These are phyloP conservation scores for Metarhizium anisopliae DNA, from an alignment of 2,329 filamentous ascomycete species.

Conservation along the genomic window DNA sequence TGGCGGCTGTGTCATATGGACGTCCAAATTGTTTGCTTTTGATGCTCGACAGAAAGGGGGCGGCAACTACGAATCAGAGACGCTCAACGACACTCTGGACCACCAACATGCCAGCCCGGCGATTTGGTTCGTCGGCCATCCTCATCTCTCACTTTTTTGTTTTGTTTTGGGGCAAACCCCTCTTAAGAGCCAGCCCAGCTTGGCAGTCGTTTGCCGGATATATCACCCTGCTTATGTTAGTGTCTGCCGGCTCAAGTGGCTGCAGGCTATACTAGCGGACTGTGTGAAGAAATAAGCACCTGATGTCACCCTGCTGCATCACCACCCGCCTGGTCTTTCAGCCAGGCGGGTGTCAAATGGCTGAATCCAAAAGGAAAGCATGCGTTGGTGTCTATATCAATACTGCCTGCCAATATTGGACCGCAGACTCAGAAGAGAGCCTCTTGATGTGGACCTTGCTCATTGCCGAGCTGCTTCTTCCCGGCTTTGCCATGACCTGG, in stretches of 20 bases:
- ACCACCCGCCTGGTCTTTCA: neutral
- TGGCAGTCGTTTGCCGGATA: neutral
- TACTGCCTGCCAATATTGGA: neutral
- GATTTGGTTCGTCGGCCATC: constrained; percentile 8
- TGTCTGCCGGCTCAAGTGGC: neutral
- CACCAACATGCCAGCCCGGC: constrained; percentile 12
- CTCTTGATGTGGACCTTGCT: neutral
- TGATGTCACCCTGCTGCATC: neutral
- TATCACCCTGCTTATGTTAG: neutral
- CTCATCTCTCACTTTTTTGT: constrained; percentile 11
- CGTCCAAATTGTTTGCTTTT: constrained; percentile 1
- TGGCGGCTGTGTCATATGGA: neutral
- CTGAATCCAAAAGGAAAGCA: neutral
- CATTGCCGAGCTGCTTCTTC: neutral
- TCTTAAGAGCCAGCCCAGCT: neutral
- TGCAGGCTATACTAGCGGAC: neutral
- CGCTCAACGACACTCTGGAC: constrained; percentile 5
- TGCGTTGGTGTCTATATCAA: neutral
- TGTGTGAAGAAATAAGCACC: neutral
- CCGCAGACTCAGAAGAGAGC: neutral
- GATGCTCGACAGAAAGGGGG: neutral
- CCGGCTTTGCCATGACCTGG: too few species aligned
- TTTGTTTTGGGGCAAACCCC: constrained; percentile 2
- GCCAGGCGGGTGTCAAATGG: neutral
- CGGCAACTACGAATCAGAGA: constrained; percentile 3